These are phyloP conservation scores for Lactarius hengduanensis DNA, from an alignment of 768 basidiomycete species.

Conservation along the genomic window DNA sequence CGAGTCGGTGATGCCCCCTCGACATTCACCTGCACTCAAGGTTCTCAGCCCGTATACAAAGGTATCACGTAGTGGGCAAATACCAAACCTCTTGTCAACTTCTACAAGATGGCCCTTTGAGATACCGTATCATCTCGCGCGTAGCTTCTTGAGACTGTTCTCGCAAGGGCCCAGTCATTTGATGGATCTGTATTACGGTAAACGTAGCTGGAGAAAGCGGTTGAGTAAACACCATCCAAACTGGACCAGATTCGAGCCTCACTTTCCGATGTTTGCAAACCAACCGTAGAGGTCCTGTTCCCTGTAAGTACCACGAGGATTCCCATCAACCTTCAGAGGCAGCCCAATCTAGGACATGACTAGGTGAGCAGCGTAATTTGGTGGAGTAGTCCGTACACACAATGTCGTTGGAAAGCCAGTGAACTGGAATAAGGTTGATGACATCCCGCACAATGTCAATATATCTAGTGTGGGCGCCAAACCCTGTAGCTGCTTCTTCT, in stretches of 20 bases:
- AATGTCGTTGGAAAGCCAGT: conserved; percentile 58
- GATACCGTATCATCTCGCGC: conserved; percentile 31
- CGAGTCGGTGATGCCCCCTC: conserved; percentile 29
- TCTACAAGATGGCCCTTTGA: conserved; percentile 28
- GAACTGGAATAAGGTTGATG: conserved; percentile 57
- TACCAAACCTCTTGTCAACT: conserved; percentile 16
- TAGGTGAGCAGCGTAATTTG: neutral
- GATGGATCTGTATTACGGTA: conserved; percentile 37
- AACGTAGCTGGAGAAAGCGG: conserved; percentile 36
- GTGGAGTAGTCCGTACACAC: conserved; percentile 40
- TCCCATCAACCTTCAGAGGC: conserved; percentile 19
- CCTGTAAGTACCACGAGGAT: conserved; percentile 11
- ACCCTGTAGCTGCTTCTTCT: conserved; percentile 38
- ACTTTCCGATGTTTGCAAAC: conserved; percentile 25
- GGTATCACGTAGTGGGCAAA: neutral
- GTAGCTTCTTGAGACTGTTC: conserved; percentile 34
- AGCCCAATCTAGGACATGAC: conserved; percentile 21
- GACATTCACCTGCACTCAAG: conserved; percentile 3
- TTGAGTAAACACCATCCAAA: neutral
- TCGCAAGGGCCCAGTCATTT: conserved; percentile 38
- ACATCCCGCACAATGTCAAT: conserved; percentile 69
- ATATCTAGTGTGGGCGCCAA: conserved; percentile 33
- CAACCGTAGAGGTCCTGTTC: conserved; percentile 17
- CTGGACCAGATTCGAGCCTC: neutral
- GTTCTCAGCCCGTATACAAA: neutral